A percentile compares a stretch with the other conserved stretches of the same genome.
phyloP scores from a whole-genome alignment of 805 yeast genomes.

The Suhomyces canberraensis region DNA sequence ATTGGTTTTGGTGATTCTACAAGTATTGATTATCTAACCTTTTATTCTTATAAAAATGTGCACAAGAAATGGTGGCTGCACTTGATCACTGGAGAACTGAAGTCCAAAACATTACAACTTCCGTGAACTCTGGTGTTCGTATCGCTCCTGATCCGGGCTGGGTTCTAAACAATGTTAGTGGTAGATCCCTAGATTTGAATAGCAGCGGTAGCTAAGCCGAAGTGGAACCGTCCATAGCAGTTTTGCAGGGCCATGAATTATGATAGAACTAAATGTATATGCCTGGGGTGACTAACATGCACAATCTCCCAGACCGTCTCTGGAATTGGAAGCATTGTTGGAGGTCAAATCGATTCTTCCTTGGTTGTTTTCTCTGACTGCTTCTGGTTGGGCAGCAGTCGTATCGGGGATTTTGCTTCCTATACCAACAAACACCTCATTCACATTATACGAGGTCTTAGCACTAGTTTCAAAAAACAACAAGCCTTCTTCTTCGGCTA shows the following conservation, averaged over 20 bases:
- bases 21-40: too few relatives aligned
- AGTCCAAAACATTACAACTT: too few relatives aligned
- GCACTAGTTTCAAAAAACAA: slow-evolving; percentile 94
- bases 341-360: slow-evolving; percentile 38
- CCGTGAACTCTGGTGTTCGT: too few relatives aligned
- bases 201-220: too few relatives aligned
- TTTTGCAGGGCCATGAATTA: not conserved
- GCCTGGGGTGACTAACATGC: slow-evolving; percentile 14
- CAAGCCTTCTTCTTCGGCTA: slow-evolving; percentile 89
- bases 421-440: slow-evolving; percentile 85
- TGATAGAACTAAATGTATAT: not conserved
- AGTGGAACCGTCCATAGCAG: too few relatives aligned
- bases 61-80: too few relatives aligned
- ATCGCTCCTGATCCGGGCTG: too few relatives aligned
- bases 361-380: slow-evolving; percentile 11
- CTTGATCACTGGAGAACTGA: too few relatives aligned
- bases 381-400: slow-evolving; percentile 5
- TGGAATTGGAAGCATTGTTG: slow-evolving; percentile 1
- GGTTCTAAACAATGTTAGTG: too few relatives aligned
- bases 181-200: too few relatives aligned
- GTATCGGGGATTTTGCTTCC: slow-evolving; percentile 77
- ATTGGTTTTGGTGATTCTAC: too few relatives aligned
- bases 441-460: slow-evolving; percentile 82
- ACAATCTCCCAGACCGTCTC: slow-evolving; percentile 14
- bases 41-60: too few relatives aligned